phyloP scores from a whole-genome alignment of 2,329 filamentous ascomycete genomes.

The Neofusicoccum laricinum region DNA sequence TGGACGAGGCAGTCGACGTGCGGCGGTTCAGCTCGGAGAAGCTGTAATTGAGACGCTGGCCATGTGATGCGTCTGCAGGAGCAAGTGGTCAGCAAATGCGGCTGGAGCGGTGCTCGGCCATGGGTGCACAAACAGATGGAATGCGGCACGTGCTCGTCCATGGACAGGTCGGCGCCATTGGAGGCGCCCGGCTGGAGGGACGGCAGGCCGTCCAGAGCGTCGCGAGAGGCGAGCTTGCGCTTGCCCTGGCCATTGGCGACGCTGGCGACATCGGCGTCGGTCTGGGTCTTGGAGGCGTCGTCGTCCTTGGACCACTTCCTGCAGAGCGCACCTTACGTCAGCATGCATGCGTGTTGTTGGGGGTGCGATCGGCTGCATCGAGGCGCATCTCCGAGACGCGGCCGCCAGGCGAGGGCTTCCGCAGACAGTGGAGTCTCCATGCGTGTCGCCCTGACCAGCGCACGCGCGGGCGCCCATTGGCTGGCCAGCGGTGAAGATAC shows the following conservation, averaged over 20 bases:
- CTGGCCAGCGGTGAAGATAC: constrained; percentile 3
- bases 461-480: constrained; percentile 2
- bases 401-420: not conserved
- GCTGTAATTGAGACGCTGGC: constrained; percentile 38
- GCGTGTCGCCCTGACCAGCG: not conserved
- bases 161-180: constrained; percentile 37
- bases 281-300: constrained; percentile 26
- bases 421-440: constrained; percentile 4
- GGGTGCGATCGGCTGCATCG: not conserved
- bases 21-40: constrained; percentile 45
- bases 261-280: constrained; percentile 17
- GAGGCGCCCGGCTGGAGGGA: constrained; percentile 25
- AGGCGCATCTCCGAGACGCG: constrained; percentile 4
- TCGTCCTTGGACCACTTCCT: constrained; percentile 46
- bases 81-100: not conserved
- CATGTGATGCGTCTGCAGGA: constrained; percentile 48
- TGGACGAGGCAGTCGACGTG: constrained; percentile 31
- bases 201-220: constrained; percentile 33
- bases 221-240: constrained; percentile 39
- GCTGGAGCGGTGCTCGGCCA: not conserved
- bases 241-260: constrained; percentile 24
- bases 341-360: not conserved
- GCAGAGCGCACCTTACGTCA: constrained; percentile 14
- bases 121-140: constrained; percentile 55
- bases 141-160: constrained; percentile 61